phyloP scores from a whole-genome alignment of 2,329 filamentous ascomycete genomes.

The Fusarium sp. region DNA sequence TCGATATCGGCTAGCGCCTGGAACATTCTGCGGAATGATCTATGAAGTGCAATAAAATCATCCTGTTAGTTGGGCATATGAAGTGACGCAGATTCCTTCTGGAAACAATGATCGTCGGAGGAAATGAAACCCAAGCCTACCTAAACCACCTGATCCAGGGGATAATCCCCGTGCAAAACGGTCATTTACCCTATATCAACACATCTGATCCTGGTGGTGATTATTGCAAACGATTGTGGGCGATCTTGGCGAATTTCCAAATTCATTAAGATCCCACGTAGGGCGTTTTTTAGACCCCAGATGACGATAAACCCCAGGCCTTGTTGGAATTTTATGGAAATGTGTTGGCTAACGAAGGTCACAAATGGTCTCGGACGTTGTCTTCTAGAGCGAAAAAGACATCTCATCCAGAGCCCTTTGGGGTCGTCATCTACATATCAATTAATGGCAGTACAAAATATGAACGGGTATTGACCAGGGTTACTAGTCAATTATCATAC shows the following conservation, averaged over 20 bases:
- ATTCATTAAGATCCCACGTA: neutral
- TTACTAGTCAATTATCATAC: neutral
- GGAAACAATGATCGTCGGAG: neutral
- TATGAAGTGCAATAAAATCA: too few relatives aligned
- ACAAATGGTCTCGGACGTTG: neutral
- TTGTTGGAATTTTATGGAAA: too few relatives aligned
- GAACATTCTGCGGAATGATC: neutral
- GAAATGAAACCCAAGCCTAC: too few relatives aligned
- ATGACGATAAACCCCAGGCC: neutral
- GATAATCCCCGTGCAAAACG: neutral
- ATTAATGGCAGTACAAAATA: neutral
- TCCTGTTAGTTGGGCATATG: too few relatives aligned
- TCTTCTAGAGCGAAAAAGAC: neutral
- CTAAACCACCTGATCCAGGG: neutral
- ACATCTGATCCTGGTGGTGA: neutral
- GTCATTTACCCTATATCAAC: too few relatives aligned
- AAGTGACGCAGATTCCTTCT: neutral
- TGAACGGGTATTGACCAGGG: neutral
- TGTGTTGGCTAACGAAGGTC: neutral
- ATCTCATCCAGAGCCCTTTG: neutral
- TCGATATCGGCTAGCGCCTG: too few relatives aligned
- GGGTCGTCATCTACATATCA: neutral
- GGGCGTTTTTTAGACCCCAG: neutral
- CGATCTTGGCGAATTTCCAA: too few relatives aligned
- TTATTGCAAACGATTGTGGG: too few relatives aligned